These are phyloP conservation scores for Sorghum bicolor DNA, from an alignment of 176 grass and related monocot species.

Conservation along the genomic window Sorghum_bicolor_NCBIv3 NC_012874.2:3079501-3080000, in stretches of 20 bases:
- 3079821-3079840: slow-evolving; percentile 22
- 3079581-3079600: too few relatives aligned
- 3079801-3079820: slow-evolving; percentile 30
- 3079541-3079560: too few relatives aligned
- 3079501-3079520: too few relatives aligned
- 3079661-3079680: neutral
- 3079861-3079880: too few relatives aligned
- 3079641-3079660: neutral
- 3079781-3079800: neutral
- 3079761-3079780: slow-evolving; percentile 24
- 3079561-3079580: too few relatives aligned
- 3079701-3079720: neutral
- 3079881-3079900: too few relatives aligned
- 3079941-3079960: slow-evolving; percentile 34
- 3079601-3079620: neutral
- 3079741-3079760: slow-evolving; percentile 33
- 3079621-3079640: slow-evolving; percentile 30
- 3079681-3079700: neutral
- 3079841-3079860: neutral
- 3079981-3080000: slow-evolving; percentile 75
- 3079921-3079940: slow-evolving; percentile 75
- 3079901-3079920: slow-evolving; percentile 79
- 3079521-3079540: too few relatives aligned
- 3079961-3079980: slow-evolving; percentile 78
- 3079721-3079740: slow-evolving; percentile 10